Evolutionary conservation across 106 monocot species (phyloP), one percentile per base, ranked within the genome.

Genomic region (Hemerocallis citrina): DNA sequence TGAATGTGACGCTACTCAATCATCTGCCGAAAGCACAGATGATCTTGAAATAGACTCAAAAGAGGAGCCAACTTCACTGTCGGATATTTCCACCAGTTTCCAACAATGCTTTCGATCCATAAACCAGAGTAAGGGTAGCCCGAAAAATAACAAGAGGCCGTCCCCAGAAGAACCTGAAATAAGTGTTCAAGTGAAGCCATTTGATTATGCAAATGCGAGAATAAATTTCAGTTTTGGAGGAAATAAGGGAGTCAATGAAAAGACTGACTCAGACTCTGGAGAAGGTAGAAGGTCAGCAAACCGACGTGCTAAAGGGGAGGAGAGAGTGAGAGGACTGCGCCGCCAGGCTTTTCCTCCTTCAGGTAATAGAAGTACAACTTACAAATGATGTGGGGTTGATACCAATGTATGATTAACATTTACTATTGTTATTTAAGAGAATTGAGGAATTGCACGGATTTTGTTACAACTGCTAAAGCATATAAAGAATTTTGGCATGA

Each of bases 281-380:
- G 41, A 67, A 30, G 41, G 34, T 0, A 75, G 46, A 71, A 69
- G 59, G 6, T 11, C 38, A 4, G 61, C 0, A 32, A 21, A 13
- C 15, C 61, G 47, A 22, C 19, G 36, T 55, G 33, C 16, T 15
- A 12, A 23, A 19, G 66, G 44, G 15, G 69, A 64, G 6, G 67
- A 59, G 25, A 73, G 64, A 55, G 74, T 24, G 27, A 59, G 52
- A 36, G 80, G 81, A 5, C 55, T 61, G 61, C 63, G 91, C 32
- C 72, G 96, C 8, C 96, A 91, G 59, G 91, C 87, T n/a, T 96
- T 87, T 72, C 91, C 96, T 41, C 42, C 71, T 15, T 79, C 91
- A 1, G 90, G 96, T 35, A 91, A 96, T 49, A 81, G 87, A 41
- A 88, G 84, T 45, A 67, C 59, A 11, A 86, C 91, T n/a, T 91